Evolutionary conservation across 208 protist genomes (phyloP), one percentile per base, ranked within the genome.

Genomic region (Leishmania amazonensis): DNA sequence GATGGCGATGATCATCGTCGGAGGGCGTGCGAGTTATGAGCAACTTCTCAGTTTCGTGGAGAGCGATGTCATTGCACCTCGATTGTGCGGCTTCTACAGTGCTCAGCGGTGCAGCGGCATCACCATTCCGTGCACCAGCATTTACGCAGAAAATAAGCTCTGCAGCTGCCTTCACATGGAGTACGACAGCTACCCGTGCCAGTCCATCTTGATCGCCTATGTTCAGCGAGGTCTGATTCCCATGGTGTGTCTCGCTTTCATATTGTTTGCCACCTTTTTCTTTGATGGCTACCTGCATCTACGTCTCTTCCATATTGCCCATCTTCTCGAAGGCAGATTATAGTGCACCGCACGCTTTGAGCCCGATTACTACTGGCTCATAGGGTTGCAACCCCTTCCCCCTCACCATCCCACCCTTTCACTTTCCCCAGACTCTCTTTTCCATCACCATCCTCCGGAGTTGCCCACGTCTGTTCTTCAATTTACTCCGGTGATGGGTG

Each of bases 51-150:
- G n/a, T 15, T 85, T 81, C 21, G 53, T 54, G 6, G 49, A 73
- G 1, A 2, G 5, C 1, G 72, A 64, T 15, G 19, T 73, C 13
- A 24, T 3, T 1, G 21, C 65, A 31, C 38, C 62, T 28, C 51
- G 31, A 1, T 64, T 83, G 35, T 87, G 79, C 72, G 53, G 71
- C 49, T 87, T 84, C 47, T 87, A 87, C 49, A 57, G 60, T 1
- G 53, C 45, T 3, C 60, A 94, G 47, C 78, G 75, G 40, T 95
- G 92, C 76, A 88, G 83, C 40, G 92, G 92, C 21, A 91, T 90
- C 70, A 70, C 83, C 0, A 64, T 75, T 15, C 78, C 64, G 21
- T 90, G 88, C 77, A 81, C 64, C 15, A 51, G 62, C 24, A 11
- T 58, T 3, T 13, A 42, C 53, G 58, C 58, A 1, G 35, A 62